Evolutionary conservation across 176 grass and related monocot genomes (phyloP), one percentile per base, ranked within the genome.

Genomic region (Sorghum bicolor): DNA sequence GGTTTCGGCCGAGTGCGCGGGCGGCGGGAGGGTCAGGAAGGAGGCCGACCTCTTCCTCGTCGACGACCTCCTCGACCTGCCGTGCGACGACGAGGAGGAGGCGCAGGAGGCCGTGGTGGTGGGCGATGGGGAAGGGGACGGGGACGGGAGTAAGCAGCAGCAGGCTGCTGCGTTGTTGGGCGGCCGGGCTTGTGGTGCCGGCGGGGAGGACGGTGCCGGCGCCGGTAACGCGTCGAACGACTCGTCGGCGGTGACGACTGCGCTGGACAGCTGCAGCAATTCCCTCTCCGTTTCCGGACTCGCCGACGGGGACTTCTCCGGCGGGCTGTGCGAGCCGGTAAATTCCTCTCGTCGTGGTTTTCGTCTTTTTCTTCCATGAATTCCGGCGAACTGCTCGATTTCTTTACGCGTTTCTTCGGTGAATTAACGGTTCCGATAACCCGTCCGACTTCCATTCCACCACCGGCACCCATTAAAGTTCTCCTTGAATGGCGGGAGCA

Each of bases 321-420:
- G 80, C 74, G 96, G 87, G 60, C 89, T 99, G 34, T 92, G 87
- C 78, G 93, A 99, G 77, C 93, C 89, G 87, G 96, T 94, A 92
- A 92, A 64, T 79, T 63, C 14, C 33, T 50, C 58, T 85, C 28
- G 66, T 28, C 65, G 31, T 45, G 22, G 1, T 26, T 86, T 14
- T 43, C 32, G 30, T 29, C 0, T 34, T 19, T 20, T 73, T 72
- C 44, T 58, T 47, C 8, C 50, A 43, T 80, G 45, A 84, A 64
- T 75, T 86, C 64, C 41, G 47, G 28, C 36, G 37, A 76, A 79
- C 44, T 74, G 0, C 9, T 67, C n/a, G 16, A 15, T 52, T 76
- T 45, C 20, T 24, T 50, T 32, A 5, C 10, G n/a, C 36, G 10
- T 83, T 65, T 48, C 6, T 68, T 82, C 15, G 3, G 10, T n/a